A percentile compares a stretch with the other conserved stretches of the same genome.
phyloP scores from a whole-genome alignment of 2,329 filamentous ascomycete species.

The Fusarium sp. region DNA sequence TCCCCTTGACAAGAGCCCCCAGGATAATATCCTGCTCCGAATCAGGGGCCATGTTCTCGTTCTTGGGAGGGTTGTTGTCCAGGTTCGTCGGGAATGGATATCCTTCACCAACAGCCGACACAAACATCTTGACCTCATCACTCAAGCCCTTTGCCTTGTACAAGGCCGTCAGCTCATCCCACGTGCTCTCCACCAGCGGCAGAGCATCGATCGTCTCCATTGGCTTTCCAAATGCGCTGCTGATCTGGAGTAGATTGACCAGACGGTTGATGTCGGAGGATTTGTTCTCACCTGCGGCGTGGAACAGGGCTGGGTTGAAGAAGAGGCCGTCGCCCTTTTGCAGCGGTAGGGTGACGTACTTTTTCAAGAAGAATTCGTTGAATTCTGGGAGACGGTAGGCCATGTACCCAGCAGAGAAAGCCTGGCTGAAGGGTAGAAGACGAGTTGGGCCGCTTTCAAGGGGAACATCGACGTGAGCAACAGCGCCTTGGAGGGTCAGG shows the following conservation, averaged over 20 bases:
- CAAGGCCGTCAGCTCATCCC: slow-evolving; percentile 52
- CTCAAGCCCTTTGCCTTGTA: slow-evolving; percentile 53
- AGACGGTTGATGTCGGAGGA: slow-evolving; percentile 61
- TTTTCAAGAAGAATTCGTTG: slow-evolving; percentile 63
- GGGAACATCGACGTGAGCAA: slow-evolving; percentile 73
- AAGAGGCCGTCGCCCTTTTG: slow-evolving; percentile 70
- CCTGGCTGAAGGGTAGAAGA: slow-evolving; percentile 71
- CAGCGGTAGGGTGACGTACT: slow-evolving; percentile 65
- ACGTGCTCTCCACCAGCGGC: slow-evolving; percentile 59
- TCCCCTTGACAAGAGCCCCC: slow-evolving; percentile 56
- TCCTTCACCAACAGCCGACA: slow-evolving; percentile 66
- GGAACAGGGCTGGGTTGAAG: slow-evolving; percentile 73
- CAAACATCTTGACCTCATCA: slow-evolving; percentile 57
- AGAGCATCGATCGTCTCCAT: slow-evolving; percentile 71
- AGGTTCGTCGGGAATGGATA: slow-evolving; percentile 74
- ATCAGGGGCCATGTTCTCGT: slow-evolving; percentile 69
- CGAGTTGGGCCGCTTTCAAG: slow-evolving; percentile 69
- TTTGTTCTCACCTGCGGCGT: slow-evolving; percentile 70
- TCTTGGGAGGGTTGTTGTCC: slow-evolving; percentile 66
- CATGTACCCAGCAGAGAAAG: slow-evolving; percentile 67
- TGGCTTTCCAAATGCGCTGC: slow-evolving; percentile 70
- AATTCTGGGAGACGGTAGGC: slow-evolving; percentile 67
- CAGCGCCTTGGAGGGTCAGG: slow-evolving; percentile 72
- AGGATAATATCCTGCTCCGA: slow-evolving; percentile 67
- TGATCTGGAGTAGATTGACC: slow-evolving; percentile 73